Percentiles rank a stretch among this genome's conserved stretches.
These are phyloP conservation scores for Favolaschia claudopus DNA, from an alignment of 768 basidiomycete species.

Conservation along the genomic window DNA sequence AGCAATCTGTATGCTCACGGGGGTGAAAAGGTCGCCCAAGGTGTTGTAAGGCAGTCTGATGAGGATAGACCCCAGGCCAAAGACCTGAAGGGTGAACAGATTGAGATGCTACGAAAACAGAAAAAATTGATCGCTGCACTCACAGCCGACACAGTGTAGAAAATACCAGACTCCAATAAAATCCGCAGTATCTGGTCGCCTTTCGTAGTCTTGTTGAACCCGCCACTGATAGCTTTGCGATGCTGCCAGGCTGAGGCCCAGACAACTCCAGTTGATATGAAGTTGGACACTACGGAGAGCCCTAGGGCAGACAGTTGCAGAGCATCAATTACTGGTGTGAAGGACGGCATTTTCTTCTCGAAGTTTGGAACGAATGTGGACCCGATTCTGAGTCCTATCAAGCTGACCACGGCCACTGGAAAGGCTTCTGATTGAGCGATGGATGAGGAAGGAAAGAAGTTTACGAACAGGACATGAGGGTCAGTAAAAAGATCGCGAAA, in stretches of 20 bases:
- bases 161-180: conserved; percentile 12
- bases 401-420: background rate
- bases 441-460: background rate
- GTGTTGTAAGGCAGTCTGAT: conserved; percentile 5
- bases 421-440: no score
- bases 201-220: conserved; percentile 5
- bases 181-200: conserved; percentile 10
- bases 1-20: conserved; percentile 6
- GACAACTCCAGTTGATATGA: conserved; percentile 12
- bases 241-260: conserved; percentile 15
- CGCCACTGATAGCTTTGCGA: conserved; percentile 7
- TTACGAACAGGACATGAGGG: no score
- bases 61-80: background rate
- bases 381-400: conserved; percentile 3
- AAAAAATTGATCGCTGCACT: background rate
- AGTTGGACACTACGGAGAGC: conserved; percentile 8
- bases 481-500: no score
- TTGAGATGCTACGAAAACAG: background rate
- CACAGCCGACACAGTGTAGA: conserved; percentile 6
- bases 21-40: background rate
- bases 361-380: background rate
- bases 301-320: conserved; percentile 1
- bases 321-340: background rate
- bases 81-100: background rate
- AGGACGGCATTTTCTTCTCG: no score